Evolutionary conservation across 2,329 filamentous ascomycete genomes (phyloP).

Genomic region (Teratosphaeria nubilosa): DNA sequence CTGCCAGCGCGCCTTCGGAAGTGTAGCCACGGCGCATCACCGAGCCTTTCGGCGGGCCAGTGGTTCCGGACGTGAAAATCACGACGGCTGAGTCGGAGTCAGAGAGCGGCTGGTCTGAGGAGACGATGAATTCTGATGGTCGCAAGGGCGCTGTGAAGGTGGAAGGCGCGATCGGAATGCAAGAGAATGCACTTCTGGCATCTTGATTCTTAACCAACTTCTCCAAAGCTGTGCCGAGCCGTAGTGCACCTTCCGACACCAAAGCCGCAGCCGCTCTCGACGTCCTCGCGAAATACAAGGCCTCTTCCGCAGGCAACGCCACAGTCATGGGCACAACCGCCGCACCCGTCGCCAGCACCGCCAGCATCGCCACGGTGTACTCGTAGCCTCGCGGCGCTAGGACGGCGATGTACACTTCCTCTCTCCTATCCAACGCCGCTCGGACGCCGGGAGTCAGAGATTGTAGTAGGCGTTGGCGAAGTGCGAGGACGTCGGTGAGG

Average conservation of each 20-base stretch:
- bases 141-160: conserved; percentile 22
- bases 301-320: conserved; percentile 34
- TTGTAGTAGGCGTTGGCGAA: conserved; percentile 30
- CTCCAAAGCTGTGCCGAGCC: conserved; percentile 20
- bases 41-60: conserved; percentile 36
- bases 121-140: conserved; percentile 29
- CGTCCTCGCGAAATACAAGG: conserved; percentile 35
- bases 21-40: conserved; percentile 35
- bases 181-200: conserved; percentile 22
- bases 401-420: conserved; percentile 36
- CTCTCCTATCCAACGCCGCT: conserved; percentile 21
- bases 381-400: conserved; percentile 39
- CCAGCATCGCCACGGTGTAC: conserved; percentile 39
- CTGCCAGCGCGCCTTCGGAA: conserved; percentile 28
- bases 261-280: conserved; percentile 30
- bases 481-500: conserved; percentile 34
- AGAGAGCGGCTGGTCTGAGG: conserved; percentile 30
- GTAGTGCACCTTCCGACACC: conserved; percentile 26
- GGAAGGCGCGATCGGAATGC: conserved; percentile 28
- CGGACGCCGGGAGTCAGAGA: conserved; percentile 20
- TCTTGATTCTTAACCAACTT: conserved; percentile 19
- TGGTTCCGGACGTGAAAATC: conserved; percentile 40
- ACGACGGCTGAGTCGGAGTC: conserved; percentile 34
- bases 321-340: conserved; percentile 38
- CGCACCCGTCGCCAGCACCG: conserved; percentile 37